These are phyloP conservation scores for Rosellinia necatrix DNA, from an alignment of 2,329 filamentous ascomycete genomes.

Conservation along the genomic window DNA sequence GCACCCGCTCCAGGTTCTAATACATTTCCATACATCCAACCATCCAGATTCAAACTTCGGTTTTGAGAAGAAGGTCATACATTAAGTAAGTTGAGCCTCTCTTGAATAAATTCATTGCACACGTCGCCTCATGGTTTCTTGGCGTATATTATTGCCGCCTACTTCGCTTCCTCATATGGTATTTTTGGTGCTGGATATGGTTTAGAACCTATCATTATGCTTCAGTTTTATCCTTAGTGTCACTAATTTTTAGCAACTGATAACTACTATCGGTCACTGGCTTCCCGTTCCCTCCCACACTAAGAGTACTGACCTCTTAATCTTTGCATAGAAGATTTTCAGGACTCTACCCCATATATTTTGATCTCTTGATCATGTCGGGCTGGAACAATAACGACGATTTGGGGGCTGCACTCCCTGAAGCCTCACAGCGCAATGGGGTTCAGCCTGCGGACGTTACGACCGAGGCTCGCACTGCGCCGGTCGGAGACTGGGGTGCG, in stretches of 20 bases:
- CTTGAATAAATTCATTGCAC: neutral
- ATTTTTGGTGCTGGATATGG: no score
- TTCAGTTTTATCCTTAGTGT: neutral
- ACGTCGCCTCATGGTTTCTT: no score
- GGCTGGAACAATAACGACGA: slow-evolving; percentile 30
- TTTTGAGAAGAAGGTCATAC: neutral
- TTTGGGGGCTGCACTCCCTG: slow-evolving; percentile 42
- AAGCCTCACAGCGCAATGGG: slow-evolving; percentile 17
- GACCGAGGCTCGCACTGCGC: slow-evolving; percentile 15
- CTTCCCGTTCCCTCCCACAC: neutral
- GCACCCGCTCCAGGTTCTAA: no score
- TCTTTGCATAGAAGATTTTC: neutral
- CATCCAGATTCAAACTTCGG: neutral
- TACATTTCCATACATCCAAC: neutral
- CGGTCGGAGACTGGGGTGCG: slow-evolving; percentile 51
- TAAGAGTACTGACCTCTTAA: neutral
- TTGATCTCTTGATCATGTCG: slow-evolving; percentile 35
- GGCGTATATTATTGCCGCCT: neutral
- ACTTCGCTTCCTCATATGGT: no score
- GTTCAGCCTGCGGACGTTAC: slow-evolving; percentile 8
- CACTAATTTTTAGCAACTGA: neutral
- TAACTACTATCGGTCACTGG: neutral
- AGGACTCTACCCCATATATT: neutral
- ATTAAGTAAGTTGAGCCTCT: slow-evolving; percentile 3
- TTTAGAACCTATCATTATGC: no score